Conservation (phyloP, 2,329 filamentous ascomycete genomes). For the Aureobasidium uvarum region DNA sequence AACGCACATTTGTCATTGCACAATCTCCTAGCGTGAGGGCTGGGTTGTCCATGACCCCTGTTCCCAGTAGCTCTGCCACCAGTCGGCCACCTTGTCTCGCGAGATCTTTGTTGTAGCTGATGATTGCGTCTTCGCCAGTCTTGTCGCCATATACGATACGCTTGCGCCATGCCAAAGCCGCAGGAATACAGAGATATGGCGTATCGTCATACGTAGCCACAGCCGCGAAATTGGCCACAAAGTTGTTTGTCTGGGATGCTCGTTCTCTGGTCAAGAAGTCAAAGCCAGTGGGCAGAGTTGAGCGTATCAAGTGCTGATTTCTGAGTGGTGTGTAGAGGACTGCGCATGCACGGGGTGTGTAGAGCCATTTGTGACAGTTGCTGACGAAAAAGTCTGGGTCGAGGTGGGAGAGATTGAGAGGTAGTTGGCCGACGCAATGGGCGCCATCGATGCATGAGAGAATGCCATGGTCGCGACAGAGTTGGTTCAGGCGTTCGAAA, state of each 20-base stretch:
- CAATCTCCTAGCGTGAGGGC: slow-evolving; percentile 48
- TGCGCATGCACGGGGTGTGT: slow-evolving; percentile 74
- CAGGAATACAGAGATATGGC: slow-evolving; percentile 70
- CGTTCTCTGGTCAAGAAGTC: slow-evolving; percentile 36
- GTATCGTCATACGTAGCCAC: slow-evolving; percentile 57
- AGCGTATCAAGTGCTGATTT: slow-evolving; percentile 73
- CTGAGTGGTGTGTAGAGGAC: slow-evolving; percentile 73
- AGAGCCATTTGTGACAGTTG: slow-evolving; percentile 92
- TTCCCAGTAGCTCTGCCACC: slow-evolving; percentile 64
- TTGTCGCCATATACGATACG: not conserved
- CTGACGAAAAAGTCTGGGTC: slow-evolving; percentile 83
- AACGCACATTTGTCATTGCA: slow-evolving; percentile 67
- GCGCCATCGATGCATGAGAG: slow-evolving; percentile 82
- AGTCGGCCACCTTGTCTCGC: slow-evolving; percentile 61
- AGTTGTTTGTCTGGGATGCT: slow-evolving; percentile 43
- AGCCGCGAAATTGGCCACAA: slow-evolving; percentile 37
- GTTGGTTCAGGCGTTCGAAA: slow-evolving; percentile 63
- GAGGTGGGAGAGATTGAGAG: slow-evolving; percentile 62
- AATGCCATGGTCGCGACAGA: slow-evolving; percentile 66
- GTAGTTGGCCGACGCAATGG: slow-evolving; percentile 77
- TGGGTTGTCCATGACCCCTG: slow-evolving; percentile 67
- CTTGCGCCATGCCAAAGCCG: slow-evolving; percentile 64
- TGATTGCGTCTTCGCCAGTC: slow-evolving; percentile 66
- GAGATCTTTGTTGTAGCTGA: slow-evolving; percentile 61
- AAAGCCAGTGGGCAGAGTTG: slow-evolving; percentile 78